Percentiles rank a stretch among this genome's conserved stretches.
Evolutionary conservation across 495 filamentous ascomycete species (phyloP).

Genomic region (Penicillium mononematosum): DNA sequence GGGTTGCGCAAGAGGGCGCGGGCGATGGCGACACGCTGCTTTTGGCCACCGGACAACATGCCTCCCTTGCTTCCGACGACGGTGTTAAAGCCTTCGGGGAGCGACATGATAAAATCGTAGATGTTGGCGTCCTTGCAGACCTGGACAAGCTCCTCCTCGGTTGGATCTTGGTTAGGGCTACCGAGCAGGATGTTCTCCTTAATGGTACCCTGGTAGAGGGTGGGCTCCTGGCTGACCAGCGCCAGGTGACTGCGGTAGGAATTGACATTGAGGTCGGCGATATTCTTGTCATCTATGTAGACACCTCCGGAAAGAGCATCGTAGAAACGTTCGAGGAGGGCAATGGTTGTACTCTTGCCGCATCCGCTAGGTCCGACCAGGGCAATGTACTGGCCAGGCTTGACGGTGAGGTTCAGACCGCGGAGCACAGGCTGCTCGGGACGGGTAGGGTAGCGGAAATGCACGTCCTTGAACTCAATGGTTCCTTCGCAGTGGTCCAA

Average conservation of each 20-base stretch:
- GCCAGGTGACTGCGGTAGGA: slow-evolving; percentile 73
- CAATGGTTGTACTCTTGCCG: slow-evolving; percentile 81
- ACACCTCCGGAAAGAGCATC: slow-evolving; percentile 72
- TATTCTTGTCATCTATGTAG: slow-evolving; percentile 71
- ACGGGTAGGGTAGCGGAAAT: slow-evolving; percentile 79
- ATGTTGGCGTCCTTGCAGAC: slow-evolving; percentile 89
- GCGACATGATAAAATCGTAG: slow-evolving; percentile 81
- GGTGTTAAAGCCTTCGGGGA: slow-evolving; percentile 73
- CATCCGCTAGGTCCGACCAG: slow-evolving; percentile 81
- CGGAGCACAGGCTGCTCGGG: slow-evolving; percentile 77
- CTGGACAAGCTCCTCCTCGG: slow-evolving; percentile 66
- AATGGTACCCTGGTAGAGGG: slow-evolving; percentile 81
- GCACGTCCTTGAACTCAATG: slow-evolving; percentile 77
- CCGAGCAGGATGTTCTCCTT: slow-evolving; percentile 80
- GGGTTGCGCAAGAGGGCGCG: slow-evolving; percentile 71
- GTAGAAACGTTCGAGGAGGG: slow-evolving; percentile 81
- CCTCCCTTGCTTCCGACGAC: slow-evolving; percentile 73
- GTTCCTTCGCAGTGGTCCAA: slow-evolving; percentile 59
- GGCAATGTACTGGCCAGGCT: slow-evolving; percentile 75
- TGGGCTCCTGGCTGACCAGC: slow-evolving; percentile 84
- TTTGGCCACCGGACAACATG: slow-evolving; percentile 79
- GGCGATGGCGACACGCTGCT: slow-evolving; percentile 78
- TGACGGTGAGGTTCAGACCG: slow-evolving; percentile 67
- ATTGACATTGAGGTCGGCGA: slow-evolving; percentile 71
- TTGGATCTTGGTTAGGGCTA: slow-evolving; percentile 57